phyloP scores from a whole-genome alignment of 768 basidiomycete species.

The Mycena chlorophos region DNA sequence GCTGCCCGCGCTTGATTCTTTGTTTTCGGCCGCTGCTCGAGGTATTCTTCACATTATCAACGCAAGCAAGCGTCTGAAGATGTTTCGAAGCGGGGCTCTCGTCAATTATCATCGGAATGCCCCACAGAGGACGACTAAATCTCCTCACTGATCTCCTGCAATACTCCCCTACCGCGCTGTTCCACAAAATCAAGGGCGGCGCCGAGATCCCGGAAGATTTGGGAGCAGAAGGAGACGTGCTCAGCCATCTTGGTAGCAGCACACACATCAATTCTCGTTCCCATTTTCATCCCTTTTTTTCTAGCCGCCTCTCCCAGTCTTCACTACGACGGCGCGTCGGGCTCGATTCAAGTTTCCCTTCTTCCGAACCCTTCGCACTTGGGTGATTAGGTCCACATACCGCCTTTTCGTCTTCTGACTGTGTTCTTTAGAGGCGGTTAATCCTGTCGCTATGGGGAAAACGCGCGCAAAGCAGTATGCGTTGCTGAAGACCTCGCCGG shows the following conservation, averaged over 20 bases:
- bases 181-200: conserved; percentile 86
- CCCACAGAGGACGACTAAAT: conserved; percentile 86
- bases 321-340: conserved; percentile 49
- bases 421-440: conserved; percentile 71
- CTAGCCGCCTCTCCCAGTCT: conserved; percentile 67
- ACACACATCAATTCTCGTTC: neutral
- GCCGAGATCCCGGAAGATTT: conserved; percentile 67
- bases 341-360: conserved; percentile 68
- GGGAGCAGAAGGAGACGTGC: conserved; percentile 77
- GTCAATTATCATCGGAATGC: conserved; percentile 80
- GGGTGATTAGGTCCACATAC: conserved; percentile 37
- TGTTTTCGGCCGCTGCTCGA: conserved; percentile 68
- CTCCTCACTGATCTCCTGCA: conserved; percentile 77
- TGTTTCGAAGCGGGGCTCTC: conserved; percentile 53
- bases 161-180: conserved; percentile 66
- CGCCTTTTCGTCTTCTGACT: neutral
- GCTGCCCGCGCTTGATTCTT: conserved; percentile 80
- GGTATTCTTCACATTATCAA: conserved; percentile 33
- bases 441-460: conserved; percentile 85
- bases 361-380: conserved; percentile 81
- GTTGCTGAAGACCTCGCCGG: conserved; percentile 64
- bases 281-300: neutral
- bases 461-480: conserved; percentile 89
- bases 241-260: conserved; percentile 74
- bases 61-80: conserved; percentile 18